These are phyloP conservation scores for Amanita brunnescens DNA, from an alignment of 768 basidiomycete species.

Conservation along the genomic window DNA sequence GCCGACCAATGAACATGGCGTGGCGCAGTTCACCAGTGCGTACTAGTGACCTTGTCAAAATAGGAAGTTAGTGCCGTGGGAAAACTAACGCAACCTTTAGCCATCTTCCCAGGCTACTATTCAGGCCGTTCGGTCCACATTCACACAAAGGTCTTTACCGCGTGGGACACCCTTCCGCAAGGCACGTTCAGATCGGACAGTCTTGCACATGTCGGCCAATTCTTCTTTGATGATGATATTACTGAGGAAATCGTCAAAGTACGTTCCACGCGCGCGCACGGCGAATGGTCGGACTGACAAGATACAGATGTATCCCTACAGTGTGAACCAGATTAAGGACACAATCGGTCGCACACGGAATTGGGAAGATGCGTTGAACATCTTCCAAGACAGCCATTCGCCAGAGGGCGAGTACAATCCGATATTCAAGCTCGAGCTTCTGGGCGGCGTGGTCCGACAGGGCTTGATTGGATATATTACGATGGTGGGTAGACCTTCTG, in stretches of 20 bases:
- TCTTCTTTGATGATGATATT: conserved; percentile 49
- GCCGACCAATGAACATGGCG: conserved; percentile 44
- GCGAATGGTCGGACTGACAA: background rate
- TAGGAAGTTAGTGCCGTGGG: background rate
- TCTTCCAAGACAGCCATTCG: conserved; percentile 42
- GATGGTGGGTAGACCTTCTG: conserved; percentile 28
- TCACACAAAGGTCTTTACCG: conserved; percentile 46
- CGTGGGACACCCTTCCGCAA: conserved; percentile 35
- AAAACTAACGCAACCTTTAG: conserved; percentile 16
- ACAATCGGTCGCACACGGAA: conserved; percentile 44
- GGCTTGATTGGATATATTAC: conserved; percentile 48
- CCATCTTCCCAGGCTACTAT: conserved; percentile 50
- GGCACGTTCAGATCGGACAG: conserved; percentile 35
- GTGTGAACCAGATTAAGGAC: conserved; percentile 38
- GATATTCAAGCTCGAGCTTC: conserved; percentile 39
- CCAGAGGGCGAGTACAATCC: conserved; percentile 43
- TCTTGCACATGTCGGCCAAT: conserved; percentile 41
- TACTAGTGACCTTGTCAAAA: background rate
- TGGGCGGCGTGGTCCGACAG: conserved; percentile 43
- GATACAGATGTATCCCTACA: conserved; percentile 41
- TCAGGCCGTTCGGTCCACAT: conserved; percentile 48
- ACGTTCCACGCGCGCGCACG: conserved; percentile 1
- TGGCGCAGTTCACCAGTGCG: conserved; percentile 45
- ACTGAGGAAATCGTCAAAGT: conserved; percentile 41
- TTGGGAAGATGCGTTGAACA: conserved; percentile 43